Evolutionary conservation across 352 stramenopile species (phyloP).

Genomic region (Phytophthora sojae): DNA sequence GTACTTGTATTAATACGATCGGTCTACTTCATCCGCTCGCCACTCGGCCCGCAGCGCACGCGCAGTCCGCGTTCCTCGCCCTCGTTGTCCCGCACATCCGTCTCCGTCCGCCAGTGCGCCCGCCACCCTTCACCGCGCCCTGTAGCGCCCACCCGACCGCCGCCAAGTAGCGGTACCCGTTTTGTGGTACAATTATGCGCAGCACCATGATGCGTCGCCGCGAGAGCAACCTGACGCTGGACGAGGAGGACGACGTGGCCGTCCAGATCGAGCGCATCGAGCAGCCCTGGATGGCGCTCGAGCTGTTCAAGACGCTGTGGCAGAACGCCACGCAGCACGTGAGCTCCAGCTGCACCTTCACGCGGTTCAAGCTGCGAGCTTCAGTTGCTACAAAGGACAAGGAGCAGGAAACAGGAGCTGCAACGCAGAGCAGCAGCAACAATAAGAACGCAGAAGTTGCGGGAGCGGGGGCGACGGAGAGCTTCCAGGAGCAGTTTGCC

Average conservation of each 20-base stretch:
- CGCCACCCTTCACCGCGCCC: neutral
- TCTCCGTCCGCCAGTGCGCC: constrained; percentile 1
- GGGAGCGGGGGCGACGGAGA: constrained; percentile 5
- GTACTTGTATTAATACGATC: neutral
- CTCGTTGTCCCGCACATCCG: neutral
- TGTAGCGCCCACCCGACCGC: neutral
- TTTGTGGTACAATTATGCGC: constrained; percentile 33
- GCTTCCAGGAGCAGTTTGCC: constrained; percentile 65
- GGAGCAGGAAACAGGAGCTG: neutral
- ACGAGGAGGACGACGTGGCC: constrained; percentile 52
- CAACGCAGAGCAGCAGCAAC: constrained; percentile 3
- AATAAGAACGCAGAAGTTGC: neutral
- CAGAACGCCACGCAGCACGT: constrained; percentile 56
- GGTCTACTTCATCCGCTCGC: constrained; percentile 1
- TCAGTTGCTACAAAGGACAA: neutral
- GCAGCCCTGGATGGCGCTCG: constrained; percentile 71
- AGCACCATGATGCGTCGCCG: constrained; percentile 52
- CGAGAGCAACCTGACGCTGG: constrained; percentile 76
- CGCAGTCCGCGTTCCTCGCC: neutral
- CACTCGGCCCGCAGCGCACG: neutral
- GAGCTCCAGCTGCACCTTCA: constrained; percentile 73
- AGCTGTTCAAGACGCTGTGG: constrained; percentile 77
- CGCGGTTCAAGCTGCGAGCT: constrained; percentile 18
- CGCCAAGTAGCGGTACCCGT: constrained; percentile 12
- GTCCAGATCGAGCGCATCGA: constrained; percentile 45